Base-by-base conservation (phyloP, 192 early-diverging fungal genomes). In the Coemansia furcata region DNA sequence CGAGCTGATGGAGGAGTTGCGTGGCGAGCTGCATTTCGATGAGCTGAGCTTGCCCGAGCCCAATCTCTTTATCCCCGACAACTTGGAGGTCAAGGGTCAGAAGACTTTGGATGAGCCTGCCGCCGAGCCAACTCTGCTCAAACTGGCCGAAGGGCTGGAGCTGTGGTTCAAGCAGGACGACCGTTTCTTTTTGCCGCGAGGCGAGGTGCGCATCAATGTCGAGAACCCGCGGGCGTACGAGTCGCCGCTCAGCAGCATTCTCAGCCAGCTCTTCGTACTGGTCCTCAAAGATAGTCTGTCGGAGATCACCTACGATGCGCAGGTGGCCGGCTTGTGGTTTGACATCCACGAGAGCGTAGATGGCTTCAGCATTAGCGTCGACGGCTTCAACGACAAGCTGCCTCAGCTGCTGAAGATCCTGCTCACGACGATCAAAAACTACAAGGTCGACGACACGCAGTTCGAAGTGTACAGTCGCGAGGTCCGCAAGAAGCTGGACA, bases 111-210 rank as follows among this genome's bases (percentile, higher is more conserved):
- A 30, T 1, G 62, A 64, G 32, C 62, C 71, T 8, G 43, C 57
- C 1, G 47, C 68, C 21, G 72, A 52, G 29, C 77, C 72, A 14
- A 55, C 49, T 61, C 66, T 81, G 76, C 74, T 82, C 43, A 57
- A 52, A 30, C 58, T 52, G 36, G 61, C 66, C 10, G 68, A 68
- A 23, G 68, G 64, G n/a, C 26, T 69, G 26, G 88, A 95, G 39
- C 71, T 98, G 71, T 99, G 97, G 97, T 88, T 93, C 75, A 96
- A 97, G 75, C 92, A 92, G 65, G 97, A 99, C 79, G 94, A 97
- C 73, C 91, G 86, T 3, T 99, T 95, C 67, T 91, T 88, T 85
- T 86, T 95, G 19, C 97, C 97, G 37, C 93, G 95, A 65, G 92
- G 91, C 60, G 88, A 90, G 64, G 78, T 93, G 54, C 89, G 85